Percentiles rank a stretch among this genome's conserved stretches.
phyloP scores from a whole-genome alignment of 2,329 filamentous ascomycete species.

The Aspergillus sp. region DNA sequence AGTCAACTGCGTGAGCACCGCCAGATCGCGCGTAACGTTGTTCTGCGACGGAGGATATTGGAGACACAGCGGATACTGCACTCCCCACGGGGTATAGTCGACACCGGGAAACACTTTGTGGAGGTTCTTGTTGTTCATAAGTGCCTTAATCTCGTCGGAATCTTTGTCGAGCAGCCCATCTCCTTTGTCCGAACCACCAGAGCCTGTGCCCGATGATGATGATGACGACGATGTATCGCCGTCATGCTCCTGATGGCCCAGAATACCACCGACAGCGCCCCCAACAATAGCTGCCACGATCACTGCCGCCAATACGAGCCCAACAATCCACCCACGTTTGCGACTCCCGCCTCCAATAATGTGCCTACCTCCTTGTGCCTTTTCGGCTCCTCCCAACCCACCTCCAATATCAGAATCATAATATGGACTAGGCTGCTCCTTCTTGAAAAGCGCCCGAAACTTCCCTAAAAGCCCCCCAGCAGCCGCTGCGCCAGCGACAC shows the following conservation, averaged over 20 bases:
- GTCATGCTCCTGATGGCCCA: constrained; percentile 57
- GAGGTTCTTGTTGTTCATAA: constrained; percentile 77
- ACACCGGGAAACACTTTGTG: constrained; percentile 95
- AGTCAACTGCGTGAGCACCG: constrained; percentile 85
- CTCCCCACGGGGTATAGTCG: constrained; percentile 90
- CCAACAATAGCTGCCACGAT: constrained; percentile 70
- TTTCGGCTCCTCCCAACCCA: constrained; percentile 53
- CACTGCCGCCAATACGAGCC: constrained; percentile 65
- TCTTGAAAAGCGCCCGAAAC: constrained; percentile 45
- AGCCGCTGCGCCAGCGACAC: constrained; percentile 47
- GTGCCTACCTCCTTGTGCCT: constrained; percentile 63
- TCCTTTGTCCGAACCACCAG: constrained; percentile 59
- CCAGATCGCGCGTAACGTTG: constrained; percentile 88
- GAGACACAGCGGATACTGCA: constrained; percentile 84
- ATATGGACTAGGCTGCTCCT: constrained; percentile 45
- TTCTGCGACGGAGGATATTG: constrained; percentile 81
- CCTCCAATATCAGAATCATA: constrained; percentile 58
- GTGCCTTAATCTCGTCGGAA: constrained; percentile 74
- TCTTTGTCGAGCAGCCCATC: constrained; percentile 69
- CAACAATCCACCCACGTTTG: constrained; percentile 69
- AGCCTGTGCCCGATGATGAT: constrained; percentile 49
- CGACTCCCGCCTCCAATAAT: constrained; percentile 64
- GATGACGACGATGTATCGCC: constrained; percentile 20
- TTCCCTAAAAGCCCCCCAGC: constrained; percentile 46
- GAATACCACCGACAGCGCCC: constrained; percentile 71